These are phyloP conservation scores for Nemania sp. DNA, from an alignment of 2,329 filamentous ascomycete genomes.

Conservation along the genomic window DNA sequence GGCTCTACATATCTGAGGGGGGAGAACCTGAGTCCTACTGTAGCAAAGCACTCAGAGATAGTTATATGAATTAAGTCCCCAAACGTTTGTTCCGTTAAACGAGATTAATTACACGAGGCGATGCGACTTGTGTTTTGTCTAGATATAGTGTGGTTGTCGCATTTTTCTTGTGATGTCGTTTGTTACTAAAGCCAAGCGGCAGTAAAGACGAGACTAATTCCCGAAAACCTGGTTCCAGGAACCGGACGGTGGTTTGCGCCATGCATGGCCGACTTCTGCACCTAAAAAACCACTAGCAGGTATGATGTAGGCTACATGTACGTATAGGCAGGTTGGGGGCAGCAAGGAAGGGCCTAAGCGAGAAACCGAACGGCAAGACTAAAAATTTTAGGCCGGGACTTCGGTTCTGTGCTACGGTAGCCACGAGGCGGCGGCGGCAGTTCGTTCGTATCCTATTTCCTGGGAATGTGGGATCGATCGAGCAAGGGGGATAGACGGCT, in stretches of 20 bases:
- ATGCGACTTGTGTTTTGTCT: not conserved
- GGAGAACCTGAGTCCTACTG: not conserved
- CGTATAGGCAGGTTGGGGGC: not conserved
- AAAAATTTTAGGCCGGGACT: slow-evolving; percentile 30
- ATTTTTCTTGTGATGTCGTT: not conserved
- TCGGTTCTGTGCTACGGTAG: slow-evolving; percentile 41
- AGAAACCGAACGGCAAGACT: slow-evolving; percentile 17
- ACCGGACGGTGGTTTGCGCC: slow-evolving; percentile 22
- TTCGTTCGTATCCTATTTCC: not conserved
- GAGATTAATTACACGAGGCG: not conserved
- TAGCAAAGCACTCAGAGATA: slow-evolving; percentile 25
- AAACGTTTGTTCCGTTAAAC: slow-evolving; percentile 19
- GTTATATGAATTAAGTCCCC: slow-evolving; percentile 26
- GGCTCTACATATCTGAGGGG: not conserved
- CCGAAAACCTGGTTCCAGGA: slow-evolving; percentile 31
- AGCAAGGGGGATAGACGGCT: slow-evolving; percentile 11
- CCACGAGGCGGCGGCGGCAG: slow-evolving; percentile 44
- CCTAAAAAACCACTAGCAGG: slow-evolving; percentile 4
- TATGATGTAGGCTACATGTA: slow-evolving; percentile 13
- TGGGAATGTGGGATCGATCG: not conserved
- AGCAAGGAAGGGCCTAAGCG: slow-evolving; percentile 24
- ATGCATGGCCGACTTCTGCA: slow-evolving; percentile 17
- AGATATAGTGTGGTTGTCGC: not conserved
- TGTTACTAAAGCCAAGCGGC: no score
- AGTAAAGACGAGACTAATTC: slow-evolving; percentile 8